Evolutionary conservation across 495 filamentous ascomycete species (phyloP).

Genomic region (Pseudoneurospora amorphoporcata): DNA sequence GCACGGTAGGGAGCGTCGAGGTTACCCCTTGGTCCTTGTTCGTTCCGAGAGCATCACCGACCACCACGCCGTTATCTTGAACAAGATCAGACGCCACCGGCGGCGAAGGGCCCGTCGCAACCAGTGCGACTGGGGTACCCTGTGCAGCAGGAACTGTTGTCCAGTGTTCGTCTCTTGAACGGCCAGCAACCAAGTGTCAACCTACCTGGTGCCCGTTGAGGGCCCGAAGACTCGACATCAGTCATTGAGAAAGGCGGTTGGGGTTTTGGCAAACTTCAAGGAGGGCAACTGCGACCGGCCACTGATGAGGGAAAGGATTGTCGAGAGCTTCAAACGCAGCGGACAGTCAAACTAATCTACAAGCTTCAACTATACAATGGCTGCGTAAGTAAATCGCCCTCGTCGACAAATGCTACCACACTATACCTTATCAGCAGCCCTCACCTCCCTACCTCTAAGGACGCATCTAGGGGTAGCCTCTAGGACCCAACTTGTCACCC

Average conservation of each 20-base stretch:
- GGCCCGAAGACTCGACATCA: conserved; percentile 7
- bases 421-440: background rate
- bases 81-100: background rate
- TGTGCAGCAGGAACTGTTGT: conserved; percentile 3
- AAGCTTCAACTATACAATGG: background rate
- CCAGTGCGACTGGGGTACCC: conserved; percentile 5
- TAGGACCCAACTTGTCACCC: background rate
- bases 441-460: background rate
- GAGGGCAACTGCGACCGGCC: background rate
- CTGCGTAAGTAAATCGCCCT: background rate
- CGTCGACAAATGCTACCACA: background rate
- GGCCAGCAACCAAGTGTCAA: background rate
- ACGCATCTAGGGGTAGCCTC: background rate
- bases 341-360: conserved; percentile 9
- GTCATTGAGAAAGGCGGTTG: conserved; percentile 7
- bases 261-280: background rate
- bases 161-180: conserved; percentile 1
- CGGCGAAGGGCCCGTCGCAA: background rate
- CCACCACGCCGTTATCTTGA: background rate
- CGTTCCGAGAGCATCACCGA: background rate
- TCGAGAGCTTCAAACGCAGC: conserved; percentile 8
- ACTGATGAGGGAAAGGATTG: conserved; percentile 7
- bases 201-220: conserved; percentile 9
- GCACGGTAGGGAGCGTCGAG: background rate
- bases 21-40: background rate